Conservation (phyloP, 1,284 basidiomycete genomes). For the Sparassis latifolia region DNA sequence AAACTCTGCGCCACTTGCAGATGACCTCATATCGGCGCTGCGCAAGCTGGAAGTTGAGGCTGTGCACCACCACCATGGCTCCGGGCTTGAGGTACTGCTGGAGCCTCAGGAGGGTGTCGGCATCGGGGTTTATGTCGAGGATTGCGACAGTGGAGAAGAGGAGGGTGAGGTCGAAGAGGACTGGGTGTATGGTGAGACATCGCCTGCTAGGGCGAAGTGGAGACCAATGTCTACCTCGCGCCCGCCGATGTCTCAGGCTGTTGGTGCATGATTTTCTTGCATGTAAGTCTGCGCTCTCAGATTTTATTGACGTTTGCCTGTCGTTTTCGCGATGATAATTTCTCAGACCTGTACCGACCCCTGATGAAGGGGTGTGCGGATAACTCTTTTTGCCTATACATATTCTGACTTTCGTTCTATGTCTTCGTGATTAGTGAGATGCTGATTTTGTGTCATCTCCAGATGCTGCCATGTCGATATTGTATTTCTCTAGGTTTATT, state of each 20-base stretch:
- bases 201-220: constrained; percentile 45
- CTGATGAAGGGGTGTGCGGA: constrained; percentile 27
- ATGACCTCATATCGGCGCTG: constrained; percentile 82
- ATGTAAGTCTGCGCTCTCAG: constrained; percentile 14
- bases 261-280: constrained; percentile 12
- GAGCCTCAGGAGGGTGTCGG: constrained; percentile 65
- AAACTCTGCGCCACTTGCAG: constrained; percentile 80
- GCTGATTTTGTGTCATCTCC: constrained; percentile 2
- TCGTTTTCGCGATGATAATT: constrained; percentile 27
- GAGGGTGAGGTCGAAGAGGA: constrained; percentile 27
- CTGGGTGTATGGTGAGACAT: constrained; percentile 58
- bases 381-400: constrained; percentile 33
- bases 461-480: constrained; percentile 2
- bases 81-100: constrained; percentile 49
- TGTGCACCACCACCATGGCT: constrained; percentile 24
- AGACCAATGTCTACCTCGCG: constrained; percentile 46
- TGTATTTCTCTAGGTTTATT: not conserved
- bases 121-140: constrained; percentile 70
- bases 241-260: constrained; percentile 19
- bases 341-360: constrained; percentile 45
- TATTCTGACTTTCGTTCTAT: constrained; percentile 15
- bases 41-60: constrained; percentile 50
- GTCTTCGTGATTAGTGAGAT: not conserved
- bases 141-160: constrained; percentile 34
- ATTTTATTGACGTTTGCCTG: not conserved